Evolutionary conservation across 2,329 filamentous ascomycete genomes (phyloP).

Genomic region (Beauveria varroae): DNA sequence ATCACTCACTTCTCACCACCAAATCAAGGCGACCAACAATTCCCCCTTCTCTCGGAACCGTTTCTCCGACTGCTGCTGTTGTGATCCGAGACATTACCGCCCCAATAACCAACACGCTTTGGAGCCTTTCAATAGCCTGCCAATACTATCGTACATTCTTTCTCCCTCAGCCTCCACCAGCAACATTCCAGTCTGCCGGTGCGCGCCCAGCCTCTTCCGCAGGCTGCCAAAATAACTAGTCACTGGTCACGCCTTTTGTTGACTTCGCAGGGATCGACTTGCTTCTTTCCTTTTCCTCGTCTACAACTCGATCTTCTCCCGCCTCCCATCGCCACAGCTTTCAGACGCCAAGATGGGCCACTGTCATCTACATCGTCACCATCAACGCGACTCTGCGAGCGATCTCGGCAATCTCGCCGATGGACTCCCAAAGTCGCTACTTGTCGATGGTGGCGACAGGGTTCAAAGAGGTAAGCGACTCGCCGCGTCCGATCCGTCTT

Average conservation of each 20-base stretch:
- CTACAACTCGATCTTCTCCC: background rate
- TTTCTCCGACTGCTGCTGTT: background rate
- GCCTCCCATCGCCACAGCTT: background rate
- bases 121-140: slow-evolving; percentile 1
- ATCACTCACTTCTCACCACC: slow-evolving; percentile 2
- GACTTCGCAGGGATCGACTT: background rate
- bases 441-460: background rate
- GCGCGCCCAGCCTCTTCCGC: slow-evolving; percentile 8
- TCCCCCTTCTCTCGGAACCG: background rate
- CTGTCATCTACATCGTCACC: slow-evolving; percentile 8
- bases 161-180: slow-evolving; percentile 9
- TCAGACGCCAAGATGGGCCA: slow-evolving; percentile 10
- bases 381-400: slow-evolving; percentile 2
- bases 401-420: background rate
- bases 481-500: background rate
- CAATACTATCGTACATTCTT: slow-evolving; percentile 11
- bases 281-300: background rate
- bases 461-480: slow-evolving; percentile 1
- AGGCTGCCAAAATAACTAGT: slow-evolving; percentile 5
- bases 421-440: background rate
- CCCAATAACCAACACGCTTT: slow-evolving; percentile 3
- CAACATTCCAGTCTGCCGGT: slow-evolving; percentile 10
- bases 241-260: background rate
- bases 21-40: background rate
- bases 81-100: slow-evolving; percentile 9